Conservation (phyloP, 2,329 filamentous ascomycete genomes). For the Byssothecium circinans region DNA sequence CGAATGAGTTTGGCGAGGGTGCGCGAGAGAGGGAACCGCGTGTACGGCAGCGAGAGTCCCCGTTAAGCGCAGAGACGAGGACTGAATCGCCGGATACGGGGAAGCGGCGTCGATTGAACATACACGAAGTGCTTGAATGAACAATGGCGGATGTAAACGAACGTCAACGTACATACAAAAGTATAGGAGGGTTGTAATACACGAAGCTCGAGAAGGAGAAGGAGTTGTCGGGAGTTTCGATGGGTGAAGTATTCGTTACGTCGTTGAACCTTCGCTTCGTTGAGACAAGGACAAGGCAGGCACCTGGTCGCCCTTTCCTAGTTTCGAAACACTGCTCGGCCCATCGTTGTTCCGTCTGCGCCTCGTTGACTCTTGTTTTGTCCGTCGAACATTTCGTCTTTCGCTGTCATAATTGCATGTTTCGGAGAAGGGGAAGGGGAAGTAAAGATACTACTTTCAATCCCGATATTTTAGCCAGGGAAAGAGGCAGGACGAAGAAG, state of each 20-base stretch:
- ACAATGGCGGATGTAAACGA: background rate
- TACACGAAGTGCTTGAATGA: conserved; percentile 41
- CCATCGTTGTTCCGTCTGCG: background rate
- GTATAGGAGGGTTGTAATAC: background rate
- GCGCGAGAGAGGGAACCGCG: conserved; percentile 23
- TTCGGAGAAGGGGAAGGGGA: background rate
- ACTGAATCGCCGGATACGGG: conserved; percentile 37
- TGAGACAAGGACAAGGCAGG: background rate
- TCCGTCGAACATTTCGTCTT: conserved; percentile 6
- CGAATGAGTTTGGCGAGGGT: conserved; percentile 25
- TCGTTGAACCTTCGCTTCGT: conserved; percentile 1
- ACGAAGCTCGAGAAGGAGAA: background rate
- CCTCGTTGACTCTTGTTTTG: conserved; percentile 1
- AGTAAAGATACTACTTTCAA: conserved; percentile 8
- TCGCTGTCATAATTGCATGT: conserved; percentile 7
- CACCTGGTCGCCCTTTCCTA: conserved; percentile 7
- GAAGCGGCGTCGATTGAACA: conserved; percentile 41
- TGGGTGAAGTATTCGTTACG: background rate
- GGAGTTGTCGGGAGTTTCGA: background rate
- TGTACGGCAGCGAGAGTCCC: conserved; percentile 33
- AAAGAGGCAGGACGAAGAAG: background rate
- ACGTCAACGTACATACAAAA: background rate
- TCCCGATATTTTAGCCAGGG: background rate
- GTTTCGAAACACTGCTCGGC: conserved; percentile 3
- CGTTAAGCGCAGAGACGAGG: conserved; percentile 26